These are phyloP conservation scores for Boletellus sp. DNA, from an alignment of 768 basidiomycete species.

Conservation along the genomic window DNA sequence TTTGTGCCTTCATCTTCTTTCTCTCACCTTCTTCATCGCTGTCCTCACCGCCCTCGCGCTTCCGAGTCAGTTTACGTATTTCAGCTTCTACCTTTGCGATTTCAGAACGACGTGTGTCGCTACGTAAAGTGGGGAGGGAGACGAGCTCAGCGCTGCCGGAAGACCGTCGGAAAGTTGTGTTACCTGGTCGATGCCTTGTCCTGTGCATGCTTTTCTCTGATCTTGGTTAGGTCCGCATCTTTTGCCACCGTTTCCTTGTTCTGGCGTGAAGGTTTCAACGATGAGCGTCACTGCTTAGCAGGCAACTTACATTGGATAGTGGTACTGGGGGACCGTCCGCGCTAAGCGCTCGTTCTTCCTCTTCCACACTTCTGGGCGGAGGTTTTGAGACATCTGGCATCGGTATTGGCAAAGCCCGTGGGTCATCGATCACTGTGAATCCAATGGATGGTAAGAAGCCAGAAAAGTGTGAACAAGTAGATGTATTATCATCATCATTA, in stretches of 20 bases:
- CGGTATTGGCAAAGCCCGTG: slow-evolving; percentile 1
- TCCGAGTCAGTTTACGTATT: slow-evolving; percentile 71
- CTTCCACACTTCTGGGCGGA: background rate
- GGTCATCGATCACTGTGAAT: slow-evolving; percentile 24
- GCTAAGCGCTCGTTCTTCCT: background rate
- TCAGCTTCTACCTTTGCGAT: slow-evolving; percentile 88
- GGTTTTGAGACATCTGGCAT: slow-evolving; percentile 7
- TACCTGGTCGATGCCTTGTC: slow-evolving; percentile 66
- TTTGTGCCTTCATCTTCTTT: slow-evolving; percentile 52
- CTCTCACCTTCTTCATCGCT: slow-evolving; percentile 62
- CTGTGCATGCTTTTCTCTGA: slow-evolving; percentile 70
- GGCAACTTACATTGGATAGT: slow-evolving; percentile 16
- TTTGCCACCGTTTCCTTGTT: slow-evolving; percentile 22
- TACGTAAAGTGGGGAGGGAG: slow-evolving; percentile 23
- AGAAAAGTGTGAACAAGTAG: too few relatives aligned
- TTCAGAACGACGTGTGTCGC: slow-evolving; percentile 64
- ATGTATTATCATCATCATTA: too few relatives aligned
- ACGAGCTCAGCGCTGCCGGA: background rate
- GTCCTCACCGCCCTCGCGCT: slow-evolving; percentile 50
- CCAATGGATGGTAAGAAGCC: background rate
- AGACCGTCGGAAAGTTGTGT: background rate
- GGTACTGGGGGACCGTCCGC: background rate
- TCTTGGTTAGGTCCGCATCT: slow-evolving; percentile 56
- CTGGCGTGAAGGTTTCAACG: background rate
- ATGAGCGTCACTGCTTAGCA: background rate